Percentiles rank a stretch among this genome's conserved stretches.
Conservation (phyloP, 805 yeast species). For the Saccharomycopsis lassenensis region DNA sequence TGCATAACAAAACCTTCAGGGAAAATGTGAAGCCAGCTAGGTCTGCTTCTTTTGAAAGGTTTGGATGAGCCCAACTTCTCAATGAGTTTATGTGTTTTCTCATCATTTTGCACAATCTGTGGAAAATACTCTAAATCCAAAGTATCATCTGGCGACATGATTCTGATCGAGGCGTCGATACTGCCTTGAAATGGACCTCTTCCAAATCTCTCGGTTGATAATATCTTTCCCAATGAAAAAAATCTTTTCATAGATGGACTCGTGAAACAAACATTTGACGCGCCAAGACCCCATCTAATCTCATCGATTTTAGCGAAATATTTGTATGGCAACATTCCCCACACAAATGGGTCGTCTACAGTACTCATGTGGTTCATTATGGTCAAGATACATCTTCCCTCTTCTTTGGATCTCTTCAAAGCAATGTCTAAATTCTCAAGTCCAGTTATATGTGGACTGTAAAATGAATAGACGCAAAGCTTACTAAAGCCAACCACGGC, state of each 20-base stretch:
- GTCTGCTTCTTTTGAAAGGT: constrained; percentile 51
- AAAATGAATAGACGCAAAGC: constrained; percentile 45
- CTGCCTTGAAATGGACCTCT: constrained; percentile 88
- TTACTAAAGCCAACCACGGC: constrained; percentile 58
- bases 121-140: constrained; percentile 32
- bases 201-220: constrained; percentile 82
- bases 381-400: constrained; percentile 70
- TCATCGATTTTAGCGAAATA: constrained; percentile 50
- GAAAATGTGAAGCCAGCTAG: constrained; percentile 88
- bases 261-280: constrained; percentile 79
- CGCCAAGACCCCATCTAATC: constrained; percentile 92
- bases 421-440: constrained; percentile 57
- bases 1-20: constrained; percentile 95
- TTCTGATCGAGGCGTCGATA: constrained; percentile 72
- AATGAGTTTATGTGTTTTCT: background rate
- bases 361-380: constrained; percentile 89
- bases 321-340: constrained; percentile 76
- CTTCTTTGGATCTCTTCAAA: constrained; percentile 46
- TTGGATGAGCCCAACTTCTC: background rate
- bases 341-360: constrained; percentile 84
- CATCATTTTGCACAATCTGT: background rate
- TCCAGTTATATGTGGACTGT: constrained; percentile 52
- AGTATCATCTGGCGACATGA: constrained; percentile 69
- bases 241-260: constrained; percentile 40
- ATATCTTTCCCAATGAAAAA: constrained; percentile 81